phyloP scores from a whole-genome alignment of 306 rosid genomes.

The Parietaria judaica region DNA sequence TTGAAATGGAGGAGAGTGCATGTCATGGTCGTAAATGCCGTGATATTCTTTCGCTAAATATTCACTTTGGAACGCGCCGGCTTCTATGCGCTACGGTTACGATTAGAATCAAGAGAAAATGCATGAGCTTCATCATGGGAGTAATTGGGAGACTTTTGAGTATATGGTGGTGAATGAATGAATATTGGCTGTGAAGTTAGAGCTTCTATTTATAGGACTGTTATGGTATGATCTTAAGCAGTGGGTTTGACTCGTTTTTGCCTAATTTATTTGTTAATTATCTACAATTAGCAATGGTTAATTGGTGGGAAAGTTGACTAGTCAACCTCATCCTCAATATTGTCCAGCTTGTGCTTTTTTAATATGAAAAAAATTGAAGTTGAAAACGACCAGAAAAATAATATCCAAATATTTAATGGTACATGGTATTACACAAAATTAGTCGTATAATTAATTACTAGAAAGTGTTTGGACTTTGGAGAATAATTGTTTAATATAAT shows the following conservation, averaged over 20 bases:
- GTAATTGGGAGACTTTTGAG: background rate
- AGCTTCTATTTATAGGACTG: background rate
- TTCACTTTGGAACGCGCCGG: background rate
- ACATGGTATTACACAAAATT: too few relatives aligned
- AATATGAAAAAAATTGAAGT: too few relatives aligned
- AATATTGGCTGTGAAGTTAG: background rate
- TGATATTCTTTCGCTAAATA: background rate
- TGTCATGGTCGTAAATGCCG: background rate
- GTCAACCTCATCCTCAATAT: too few relatives aligned
- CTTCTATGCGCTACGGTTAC: background rate
- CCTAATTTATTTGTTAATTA: background rate
- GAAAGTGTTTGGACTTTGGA: too few relatives aligned
- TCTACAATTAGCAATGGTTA: background rate
- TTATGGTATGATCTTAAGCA: too few relatives aligned
- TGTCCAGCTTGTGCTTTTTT: too few relatives aligned
- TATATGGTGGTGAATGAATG: background rate
- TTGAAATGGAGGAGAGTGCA: background rate
- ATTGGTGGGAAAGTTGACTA: too few relatives aligned
- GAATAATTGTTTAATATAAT: too few relatives aligned
- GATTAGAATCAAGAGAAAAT: background rate
- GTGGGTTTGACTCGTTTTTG: too few relatives aligned
- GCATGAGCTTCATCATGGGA: conserved; percentile 1
- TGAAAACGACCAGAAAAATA: too few relatives aligned
- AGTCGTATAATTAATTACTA: too few relatives aligned
- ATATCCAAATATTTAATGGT: too few relatives aligned